Conservation (phyloP, 1,139 yeast genomes). For the Hanseniaspora gamundiae region DNA sequence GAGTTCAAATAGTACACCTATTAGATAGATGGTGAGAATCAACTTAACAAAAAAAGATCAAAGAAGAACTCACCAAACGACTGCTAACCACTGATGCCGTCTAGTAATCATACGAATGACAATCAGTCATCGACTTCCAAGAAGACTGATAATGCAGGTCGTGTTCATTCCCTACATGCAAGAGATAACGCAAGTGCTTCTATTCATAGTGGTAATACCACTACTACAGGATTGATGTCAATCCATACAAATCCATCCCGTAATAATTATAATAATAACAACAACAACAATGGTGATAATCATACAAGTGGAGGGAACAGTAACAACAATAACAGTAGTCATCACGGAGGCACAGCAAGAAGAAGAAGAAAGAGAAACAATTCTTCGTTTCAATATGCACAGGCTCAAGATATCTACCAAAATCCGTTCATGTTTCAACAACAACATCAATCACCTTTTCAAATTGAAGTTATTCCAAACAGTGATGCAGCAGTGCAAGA, state of each 20-base stretch:
- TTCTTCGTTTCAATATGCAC: conserved; percentile 7
- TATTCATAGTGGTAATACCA: neutral
- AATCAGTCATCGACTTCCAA: neutral
- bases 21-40: too few relatives aligned
- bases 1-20: too few relatives aligned
- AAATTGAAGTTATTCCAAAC: conserved; percentile 21
- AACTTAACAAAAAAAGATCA: too few relatives aligned
- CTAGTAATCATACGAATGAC: neutral
- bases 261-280: neutral
- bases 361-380: conserved; percentile 4
- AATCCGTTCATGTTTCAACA: neutral
- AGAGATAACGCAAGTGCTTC: neutral
- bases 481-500: neutral
- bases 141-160: neutral
- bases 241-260: neutral
- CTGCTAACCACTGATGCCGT: neutral
- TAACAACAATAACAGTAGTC: neutral
- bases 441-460: neutral
- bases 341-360: neutral
- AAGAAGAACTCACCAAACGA: too few relatives aligned
- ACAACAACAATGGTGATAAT: too few relatives aligned
- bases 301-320: neutral
- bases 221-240: neutral
- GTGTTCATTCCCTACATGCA: neutral
- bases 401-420: neutral